Percentiles rank a stretch among this genome's conserved stretches.
phyloP scores from a whole-genome alignment of 768 basidiomycete genomes.

The Lactarius evosmus region DNA sequence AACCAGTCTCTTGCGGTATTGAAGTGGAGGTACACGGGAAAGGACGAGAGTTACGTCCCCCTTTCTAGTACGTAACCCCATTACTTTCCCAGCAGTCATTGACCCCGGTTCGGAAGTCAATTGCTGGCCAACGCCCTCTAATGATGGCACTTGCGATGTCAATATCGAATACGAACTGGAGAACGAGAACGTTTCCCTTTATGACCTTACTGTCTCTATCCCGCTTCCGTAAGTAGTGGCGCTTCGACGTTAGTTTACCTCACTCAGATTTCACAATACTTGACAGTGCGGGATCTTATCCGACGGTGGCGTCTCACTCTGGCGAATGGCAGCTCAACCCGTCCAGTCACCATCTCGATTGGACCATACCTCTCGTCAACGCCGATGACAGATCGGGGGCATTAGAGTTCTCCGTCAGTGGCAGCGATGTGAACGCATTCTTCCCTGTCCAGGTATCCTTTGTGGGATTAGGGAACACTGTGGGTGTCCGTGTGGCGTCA shows the following conservation, averaged over 20 bases:
- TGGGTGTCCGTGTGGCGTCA: constrained; percentile 63
- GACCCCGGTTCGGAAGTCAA: constrained; percentile 57
- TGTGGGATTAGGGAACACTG: constrained; percentile 74
- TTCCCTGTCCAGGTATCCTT: constrained; percentile 91
- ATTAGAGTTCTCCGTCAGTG: constrained; percentile 87
- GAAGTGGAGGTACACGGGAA: constrained; percentile 88
- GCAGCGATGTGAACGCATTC: constrained; percentile 78
- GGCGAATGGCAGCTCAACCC: constrained; percentile 84
- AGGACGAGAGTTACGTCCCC: constrained; percentile 89
- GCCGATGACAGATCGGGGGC: constrained; percentile 68
- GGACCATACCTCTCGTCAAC: constrained; percentile 73
- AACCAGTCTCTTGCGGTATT: constrained; percentile 83
- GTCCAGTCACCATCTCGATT: constrained; percentile 76
- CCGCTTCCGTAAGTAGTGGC: constrained; percentile 78
- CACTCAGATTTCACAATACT: background rate
- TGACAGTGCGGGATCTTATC: constrained; percentile 75
- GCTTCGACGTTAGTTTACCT: background rate
- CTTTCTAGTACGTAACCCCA: constrained; percentile 67
- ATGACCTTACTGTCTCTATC: constrained; percentile 86
- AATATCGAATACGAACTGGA: constrained; percentile 98
- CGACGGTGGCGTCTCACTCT: constrained; percentile 70
- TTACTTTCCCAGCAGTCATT: background rate
- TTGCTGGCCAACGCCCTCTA: constrained; percentile 93
- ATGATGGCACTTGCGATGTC: constrained; percentile 90
- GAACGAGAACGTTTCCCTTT: constrained; percentile 71